A percentile compares a stretch with the other conserved stretches of the same genome.
phyloP scores from a whole-genome alignment of 208 protist genomes.

The Leishmania tarentolae region DNA sequence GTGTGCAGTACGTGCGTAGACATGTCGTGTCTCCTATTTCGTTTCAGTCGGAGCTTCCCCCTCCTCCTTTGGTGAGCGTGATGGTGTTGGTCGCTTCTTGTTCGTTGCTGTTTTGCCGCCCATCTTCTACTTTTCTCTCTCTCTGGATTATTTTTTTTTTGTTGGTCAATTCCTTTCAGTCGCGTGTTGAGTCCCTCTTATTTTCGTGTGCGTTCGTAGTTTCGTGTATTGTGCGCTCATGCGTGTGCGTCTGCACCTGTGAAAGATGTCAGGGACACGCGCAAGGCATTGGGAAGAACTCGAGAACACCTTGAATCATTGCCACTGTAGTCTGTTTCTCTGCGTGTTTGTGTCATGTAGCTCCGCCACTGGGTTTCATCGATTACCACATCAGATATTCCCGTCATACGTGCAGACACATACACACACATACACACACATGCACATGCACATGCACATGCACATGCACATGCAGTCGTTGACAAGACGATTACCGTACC shows the following conservation, averaged over 20 bases:
- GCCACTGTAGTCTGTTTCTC: neutral
- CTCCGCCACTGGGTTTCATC: neutral
- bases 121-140: conserved; percentile 2
- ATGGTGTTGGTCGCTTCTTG: neutral
- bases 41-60: neutral
- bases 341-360: neutral
- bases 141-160: neutral
- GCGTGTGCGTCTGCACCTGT: conserved; percentile 6
- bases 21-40: neutral
- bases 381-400: neutral
- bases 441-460: neutral
- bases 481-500: neutral
- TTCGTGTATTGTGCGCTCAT: neutral
- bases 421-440: conserved; percentile 5
- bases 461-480: neutral
- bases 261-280: neutral
- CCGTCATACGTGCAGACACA: neutral
- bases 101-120: neutral
- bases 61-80: neutral
- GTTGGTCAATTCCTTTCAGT: neutral
- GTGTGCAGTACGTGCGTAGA: neutral
- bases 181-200: neutral
- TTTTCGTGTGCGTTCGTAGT: conserved; percentile 1
- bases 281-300: neutral
- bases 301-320: neutral